These are phyloP conservation scores for Phytopythium chamaehyphon DNA, from an alignment of 352 stramenopile species.

Conservation along the genomic window DNA sequence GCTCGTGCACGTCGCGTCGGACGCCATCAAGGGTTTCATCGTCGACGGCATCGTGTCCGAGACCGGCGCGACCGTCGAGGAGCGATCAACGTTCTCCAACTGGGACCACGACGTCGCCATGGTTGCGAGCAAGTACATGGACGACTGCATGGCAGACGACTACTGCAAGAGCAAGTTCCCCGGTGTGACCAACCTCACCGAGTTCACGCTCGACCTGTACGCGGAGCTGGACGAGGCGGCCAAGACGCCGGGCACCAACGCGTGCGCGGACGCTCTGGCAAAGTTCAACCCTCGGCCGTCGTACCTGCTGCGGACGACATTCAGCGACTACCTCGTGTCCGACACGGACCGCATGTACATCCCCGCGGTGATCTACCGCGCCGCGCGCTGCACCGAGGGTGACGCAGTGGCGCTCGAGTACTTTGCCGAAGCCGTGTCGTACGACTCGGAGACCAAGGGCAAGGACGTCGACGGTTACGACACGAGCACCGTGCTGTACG, in stretches of 20 bases:
- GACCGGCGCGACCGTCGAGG: conserved; percentile 37
- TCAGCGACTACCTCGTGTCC: conserved; percentile 59
- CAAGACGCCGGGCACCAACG: conserved; percentile 31
- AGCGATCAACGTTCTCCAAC: conserved; percentile 71
- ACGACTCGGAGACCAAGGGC: conserved; percentile 1
- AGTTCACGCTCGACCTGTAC: conserved; percentile 53
- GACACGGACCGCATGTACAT: conserved; percentile 33
- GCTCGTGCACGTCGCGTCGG: conserved; percentile 49
- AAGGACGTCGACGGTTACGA: conserved; percentile 24
- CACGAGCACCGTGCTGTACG: conserved; percentile 44
- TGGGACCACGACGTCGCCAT: conserved; percentile 74
- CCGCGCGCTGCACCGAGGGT: conserved; percentile 27
- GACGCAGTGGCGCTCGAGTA: conserved; percentile 36
- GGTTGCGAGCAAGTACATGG: conserved; percentile 52
- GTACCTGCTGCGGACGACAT: conserved; percentile 60
- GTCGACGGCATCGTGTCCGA: conserved; percentile 73
- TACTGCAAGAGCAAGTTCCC: conserved; percentile 70
- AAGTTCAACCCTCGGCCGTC: conserved; percentile 42
- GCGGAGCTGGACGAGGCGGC: conserved; percentile 42
- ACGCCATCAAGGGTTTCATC: conserved; percentile 40
- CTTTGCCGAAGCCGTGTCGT: conserved; percentile 20
- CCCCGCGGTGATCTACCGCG: conserved; percentile 53
- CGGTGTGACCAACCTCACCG: conserved; percentile 35
- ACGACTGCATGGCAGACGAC: conserved; percentile 42
- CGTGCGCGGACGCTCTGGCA: conserved; percentile 42